phyloP scores from a whole-genome alignment of 179 eudicot species.

The Nepenthes alata region DNA sequence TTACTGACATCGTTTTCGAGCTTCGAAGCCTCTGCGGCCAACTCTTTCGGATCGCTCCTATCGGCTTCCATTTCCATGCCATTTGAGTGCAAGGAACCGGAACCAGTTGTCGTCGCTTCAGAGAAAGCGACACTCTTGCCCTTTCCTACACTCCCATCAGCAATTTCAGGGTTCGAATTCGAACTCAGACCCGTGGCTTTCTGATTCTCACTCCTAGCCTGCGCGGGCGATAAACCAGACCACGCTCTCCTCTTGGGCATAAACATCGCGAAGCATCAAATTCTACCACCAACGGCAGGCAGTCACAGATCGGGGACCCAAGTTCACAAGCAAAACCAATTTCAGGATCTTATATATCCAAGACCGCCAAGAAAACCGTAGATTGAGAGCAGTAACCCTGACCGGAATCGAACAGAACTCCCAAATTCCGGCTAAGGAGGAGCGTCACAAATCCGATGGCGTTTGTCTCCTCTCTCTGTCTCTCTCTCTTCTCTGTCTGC shows the following conservation, averaged over 20 bases:
- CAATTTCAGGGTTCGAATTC: conserved; percentile 18
- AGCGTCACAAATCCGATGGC: conserved; percentile 42
- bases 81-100: conserved; percentile 21
- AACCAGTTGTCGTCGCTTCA: conserved; percentile 10
- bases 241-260: conserved; percentile 53
- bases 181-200: conserved; percentile 20
- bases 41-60: conserved; percentile 26
- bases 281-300: conserved; percentile 3
- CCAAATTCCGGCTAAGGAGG: conserved; percentile 37
- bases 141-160: conserved; percentile 19
- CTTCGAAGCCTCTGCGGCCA: conserved; percentile 22
- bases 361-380: conserved; percentile 8
- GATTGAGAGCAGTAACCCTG: conserved; percentile 8
- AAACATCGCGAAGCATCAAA: conserved; percentile 24
- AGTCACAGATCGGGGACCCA: conserved; percentile 16
- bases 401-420: conserved; percentile 42
- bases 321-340: conserved; percentile 17
- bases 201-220: conserved; percentile 27
- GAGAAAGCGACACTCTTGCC: conserved; percentile 26
- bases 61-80: conserved; percentile 18
- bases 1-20: conserved; percentile 59
- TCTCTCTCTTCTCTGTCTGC: conserved; percentile 14
- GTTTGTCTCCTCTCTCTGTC: conserved; percentile 10
- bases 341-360: conserved; percentile 1
- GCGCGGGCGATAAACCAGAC: conserved; percentile 51